These are phyloP conservation scores for Lactarius sanguifluus DNA, from an alignment of 768 basidiomycete genomes.

Conservation along the genomic window DNA sequence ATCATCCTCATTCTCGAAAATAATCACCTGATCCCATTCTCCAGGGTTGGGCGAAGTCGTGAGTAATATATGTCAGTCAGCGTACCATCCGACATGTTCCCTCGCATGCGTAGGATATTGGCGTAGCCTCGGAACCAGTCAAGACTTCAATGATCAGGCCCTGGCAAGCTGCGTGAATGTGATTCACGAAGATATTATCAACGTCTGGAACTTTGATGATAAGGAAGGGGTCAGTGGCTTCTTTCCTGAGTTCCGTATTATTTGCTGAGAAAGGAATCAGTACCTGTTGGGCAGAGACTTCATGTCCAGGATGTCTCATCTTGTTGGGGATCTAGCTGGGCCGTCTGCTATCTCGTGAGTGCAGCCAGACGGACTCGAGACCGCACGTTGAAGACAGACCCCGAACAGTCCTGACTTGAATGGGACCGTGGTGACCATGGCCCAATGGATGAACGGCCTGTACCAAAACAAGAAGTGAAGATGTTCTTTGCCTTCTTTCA, in stretches of 20 bases:
- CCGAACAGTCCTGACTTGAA: not conserved
- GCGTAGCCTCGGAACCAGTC: constrained; percentile 16
- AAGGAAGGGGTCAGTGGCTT: not conserved
- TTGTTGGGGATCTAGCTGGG: not conserved
- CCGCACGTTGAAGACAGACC: not conserved
- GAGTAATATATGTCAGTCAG: not conserved
- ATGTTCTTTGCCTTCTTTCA: not conserved
- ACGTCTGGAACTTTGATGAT: constrained; percentile 9
- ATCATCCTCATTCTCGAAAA: not conserved
- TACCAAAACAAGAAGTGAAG: constrained; percentile 6
- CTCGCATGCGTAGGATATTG: constrained; percentile 13
- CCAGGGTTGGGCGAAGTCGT: constrained; percentile 16
- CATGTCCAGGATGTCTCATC: not conserved
- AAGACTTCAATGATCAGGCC: not conserved
- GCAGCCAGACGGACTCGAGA: not conserved
- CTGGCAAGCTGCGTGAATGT: constrained; percentile 2
- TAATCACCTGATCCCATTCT: not conserved
- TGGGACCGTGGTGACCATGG: not conserved
- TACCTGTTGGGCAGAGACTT: constrained; percentile 10
- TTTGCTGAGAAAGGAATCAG: not conserved
- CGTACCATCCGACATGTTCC: not conserved
- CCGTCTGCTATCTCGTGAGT: not conserved
- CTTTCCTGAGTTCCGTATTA: not conserved
- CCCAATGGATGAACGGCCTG: not conserved
- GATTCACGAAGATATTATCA: constrained; percentile 14